Conservation (phyloP, 768 basidiomycete genomes). For the Mrakia frigida region DNA sequence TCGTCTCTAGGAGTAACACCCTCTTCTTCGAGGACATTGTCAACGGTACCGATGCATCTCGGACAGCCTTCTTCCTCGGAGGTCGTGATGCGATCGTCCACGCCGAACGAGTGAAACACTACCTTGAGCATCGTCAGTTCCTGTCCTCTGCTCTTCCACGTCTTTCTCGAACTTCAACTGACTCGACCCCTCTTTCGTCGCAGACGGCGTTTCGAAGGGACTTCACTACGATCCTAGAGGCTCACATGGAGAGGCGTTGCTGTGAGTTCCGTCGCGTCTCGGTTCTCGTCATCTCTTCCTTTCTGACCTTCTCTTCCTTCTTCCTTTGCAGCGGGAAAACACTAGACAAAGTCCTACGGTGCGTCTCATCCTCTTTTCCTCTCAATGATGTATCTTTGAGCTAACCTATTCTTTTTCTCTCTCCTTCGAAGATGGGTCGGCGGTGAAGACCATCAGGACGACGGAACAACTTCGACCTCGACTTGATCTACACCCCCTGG, state of each 20-base stretch:
- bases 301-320: not conserved
- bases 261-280: not conserved
- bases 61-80: constrained; percentile 71
- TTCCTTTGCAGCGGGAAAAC: not conserved
- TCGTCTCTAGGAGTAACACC: constrained; percentile 51
- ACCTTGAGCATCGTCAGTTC: constrained; percentile 11
- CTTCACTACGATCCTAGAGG: constrained; percentile 47
- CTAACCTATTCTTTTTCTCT: no score
- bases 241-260: not conserved
- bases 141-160: no score
- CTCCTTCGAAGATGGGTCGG: no score
- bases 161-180: not conserved
- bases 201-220: constrained; percentile 55
- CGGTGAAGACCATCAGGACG: no score
- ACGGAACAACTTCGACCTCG: no score
- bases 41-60: constrained; percentile 61
- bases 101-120: constrained; percentile 43
- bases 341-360: constrained; percentile 1
- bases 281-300: not conserved
- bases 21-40: constrained; percentile 89
- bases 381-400: no score
- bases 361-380: not conserved
- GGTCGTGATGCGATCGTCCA: constrained; percentile 74
- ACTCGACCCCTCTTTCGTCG: constrained; percentile 54
- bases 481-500: no score